A percentile compares a stretch with the other conserved stretches of the same genome.
Evolutionary conservation across 129 eudicot species (phyloP).

Genomic region (Ambrosia trifida): DNA sequence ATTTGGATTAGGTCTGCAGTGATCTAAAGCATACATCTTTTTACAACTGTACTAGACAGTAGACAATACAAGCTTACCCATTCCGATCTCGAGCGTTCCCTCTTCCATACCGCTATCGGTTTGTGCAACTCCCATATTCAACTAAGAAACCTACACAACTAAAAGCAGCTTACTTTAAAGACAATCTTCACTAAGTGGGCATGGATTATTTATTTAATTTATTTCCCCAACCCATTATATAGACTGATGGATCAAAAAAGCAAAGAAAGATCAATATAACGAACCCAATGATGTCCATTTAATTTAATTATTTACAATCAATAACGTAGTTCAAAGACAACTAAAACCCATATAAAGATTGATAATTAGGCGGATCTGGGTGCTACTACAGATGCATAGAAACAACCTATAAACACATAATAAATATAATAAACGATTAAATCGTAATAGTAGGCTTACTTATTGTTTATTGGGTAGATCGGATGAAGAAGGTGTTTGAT

Average conservation of each 20-base stretch:
- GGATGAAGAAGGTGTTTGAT: constrained; percentile 24
- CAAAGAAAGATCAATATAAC: constrained; percentile 1
- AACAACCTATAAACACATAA: not conserved
- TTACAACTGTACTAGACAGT: too few species aligned
- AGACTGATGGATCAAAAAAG: not conserved
- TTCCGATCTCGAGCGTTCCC: constrained; percentile 86
- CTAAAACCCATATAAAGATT: not conserved
- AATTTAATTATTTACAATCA: constrained; percentile 14
- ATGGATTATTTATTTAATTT: not conserved
- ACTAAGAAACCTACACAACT: too few species aligned
- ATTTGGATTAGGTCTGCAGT: too few species aligned
- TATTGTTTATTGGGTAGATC: constrained; percentile 6
- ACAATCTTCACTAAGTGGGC: not conserved
- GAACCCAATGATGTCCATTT: too few species aligned
- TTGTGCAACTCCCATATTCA: constrained; percentile 60
- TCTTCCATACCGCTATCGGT: constrained; percentile 66
- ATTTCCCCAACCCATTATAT: not conserved
- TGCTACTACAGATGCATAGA: constrained; percentile 19
- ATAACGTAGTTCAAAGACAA: not conserved
- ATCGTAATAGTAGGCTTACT: constrained; percentile 14
- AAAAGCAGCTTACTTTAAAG: not conserved
- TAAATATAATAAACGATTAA: not conserved
- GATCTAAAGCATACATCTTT: too few species aligned
- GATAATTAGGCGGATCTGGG: constrained; percentile 21
- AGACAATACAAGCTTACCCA: constrained; percentile 54